These are phyloP conservation scores for Leptographium wingfieldii DNA, from an alignment of 2,329 filamentous ascomycete genomes.

Conservation along the genomic window DNA sequence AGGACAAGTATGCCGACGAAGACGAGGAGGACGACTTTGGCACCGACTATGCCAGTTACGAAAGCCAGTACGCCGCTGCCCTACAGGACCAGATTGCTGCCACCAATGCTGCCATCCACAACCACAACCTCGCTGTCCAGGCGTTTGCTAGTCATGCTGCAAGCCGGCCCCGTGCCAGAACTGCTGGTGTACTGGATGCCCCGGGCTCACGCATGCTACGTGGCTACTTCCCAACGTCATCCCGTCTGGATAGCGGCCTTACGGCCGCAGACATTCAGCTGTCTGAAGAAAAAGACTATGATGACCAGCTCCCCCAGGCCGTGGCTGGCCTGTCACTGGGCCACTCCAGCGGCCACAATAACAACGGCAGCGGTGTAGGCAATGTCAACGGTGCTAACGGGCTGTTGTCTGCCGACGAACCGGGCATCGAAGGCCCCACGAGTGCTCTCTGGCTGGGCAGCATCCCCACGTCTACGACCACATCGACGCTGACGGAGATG, in stretches of 20 bases:
- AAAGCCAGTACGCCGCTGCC: slow-evolving; percentile 46
- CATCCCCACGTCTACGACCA: slow-evolving; percentile 92
- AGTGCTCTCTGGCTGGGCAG: slow-evolving; percentile 94
- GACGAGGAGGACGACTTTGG: slow-evolving; percentile 62
- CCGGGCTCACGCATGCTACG: slow-evolving; percentile 53
- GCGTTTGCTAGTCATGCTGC: slow-evolving; percentile 76
- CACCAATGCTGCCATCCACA: slow-evolving; percentile 62
- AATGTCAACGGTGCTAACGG: slow-evolving; percentile 28
- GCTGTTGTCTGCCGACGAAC: slow-evolving; percentile 61
- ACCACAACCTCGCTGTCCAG: slow-evolving; percentile 87
- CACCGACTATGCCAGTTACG: slow-evolving; percentile 33
- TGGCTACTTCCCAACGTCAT: slow-evolving; percentile 61
- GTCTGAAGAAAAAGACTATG: slow-evolving; percentile 64
- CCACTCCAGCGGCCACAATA: slow-evolving; percentile 50
- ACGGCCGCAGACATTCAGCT: slow-evolving; percentile 63
- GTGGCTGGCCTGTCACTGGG: slow-evolving; percentile 70
- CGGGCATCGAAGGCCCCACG: slow-evolving; percentile 75
- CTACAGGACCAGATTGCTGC: slow-evolving; percentile 51
- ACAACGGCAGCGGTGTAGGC: slow-evolving; percentile 6
- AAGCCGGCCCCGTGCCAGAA: slow-evolving; percentile 76
- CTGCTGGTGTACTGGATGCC: slow-evolving; percentile 80
- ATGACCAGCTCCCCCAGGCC: slow-evolving; percentile 60
- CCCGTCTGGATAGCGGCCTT: slow-evolving; percentile 63
- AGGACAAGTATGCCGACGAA: slow-evolving; percentile 88
- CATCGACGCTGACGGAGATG: slow-evolving; percentile 86